Conservation (phyloP, 139 green algal genomes). For the Closterium sp. region DNA sequence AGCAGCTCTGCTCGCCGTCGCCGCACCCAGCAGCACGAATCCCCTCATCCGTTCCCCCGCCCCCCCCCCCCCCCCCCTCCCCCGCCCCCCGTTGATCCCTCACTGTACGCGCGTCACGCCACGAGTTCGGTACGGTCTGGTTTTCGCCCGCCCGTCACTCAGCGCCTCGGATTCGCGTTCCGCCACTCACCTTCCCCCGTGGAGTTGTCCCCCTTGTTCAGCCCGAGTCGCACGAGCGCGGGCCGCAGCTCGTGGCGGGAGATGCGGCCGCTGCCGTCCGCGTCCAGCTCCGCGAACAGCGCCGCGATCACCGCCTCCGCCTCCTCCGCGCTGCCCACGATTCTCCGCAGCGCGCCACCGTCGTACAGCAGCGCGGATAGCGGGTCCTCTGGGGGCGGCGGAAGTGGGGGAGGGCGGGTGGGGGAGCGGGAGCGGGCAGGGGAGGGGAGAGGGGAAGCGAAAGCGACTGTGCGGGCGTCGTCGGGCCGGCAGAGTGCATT, state of each 20-base stretch:
- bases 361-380: background rate
- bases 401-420: background rate
- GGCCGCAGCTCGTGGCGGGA: background rate
- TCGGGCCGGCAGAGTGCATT: no score
- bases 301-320: background rate
- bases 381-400: background rate
- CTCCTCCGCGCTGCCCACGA: background rate
- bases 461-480: no score
- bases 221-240: background rate
- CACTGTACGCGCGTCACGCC: background rate
- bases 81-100: no score
- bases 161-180: no score
- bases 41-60: background rate
- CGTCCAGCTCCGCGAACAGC: slow-evolving; percentile 1
- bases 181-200: background rate
- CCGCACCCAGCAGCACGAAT: no score
- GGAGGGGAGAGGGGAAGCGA: no score
- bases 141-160: no score
- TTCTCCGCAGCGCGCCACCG: background rate
- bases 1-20: no score
- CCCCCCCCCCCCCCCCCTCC: no score
- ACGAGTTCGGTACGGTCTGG: no score
- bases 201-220: background rate
- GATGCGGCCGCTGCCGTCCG: background rate
- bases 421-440: no score